Percentiles rank a stretch among this genome's conserved stretches.
Evolutionary conservation across 73 alveolate species (phyloP).

Genomic region (Tetrahymena thermophila): DNA sequence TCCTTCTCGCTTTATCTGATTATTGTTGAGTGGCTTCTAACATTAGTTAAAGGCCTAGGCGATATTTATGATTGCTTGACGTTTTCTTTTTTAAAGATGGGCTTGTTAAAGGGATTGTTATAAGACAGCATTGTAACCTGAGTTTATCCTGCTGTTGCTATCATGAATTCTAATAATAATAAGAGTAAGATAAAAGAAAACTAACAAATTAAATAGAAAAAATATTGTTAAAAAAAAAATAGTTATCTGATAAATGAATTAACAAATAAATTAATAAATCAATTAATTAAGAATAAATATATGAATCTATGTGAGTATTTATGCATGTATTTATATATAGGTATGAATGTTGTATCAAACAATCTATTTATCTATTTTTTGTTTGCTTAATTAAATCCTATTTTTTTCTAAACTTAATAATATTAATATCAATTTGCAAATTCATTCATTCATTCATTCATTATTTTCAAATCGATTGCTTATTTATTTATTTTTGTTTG

Average conservation of each 20-base stretch:
- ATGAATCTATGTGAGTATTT: not conserved
- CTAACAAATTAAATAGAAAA: not conserved
- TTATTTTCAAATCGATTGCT: not conserved
- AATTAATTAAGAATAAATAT: not conserved
- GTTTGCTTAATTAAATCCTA: not conserved
- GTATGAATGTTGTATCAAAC: too few relatives aligned
- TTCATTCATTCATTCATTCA: too few relatives aligned
- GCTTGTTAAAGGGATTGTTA: not conserved
- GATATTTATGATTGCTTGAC: not conserved
- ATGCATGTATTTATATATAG: too few relatives aligned
- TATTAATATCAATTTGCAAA: not conserved
- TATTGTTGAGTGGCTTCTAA: not conserved
- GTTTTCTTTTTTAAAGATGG: not conserved
- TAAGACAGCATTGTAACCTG: not conserved
- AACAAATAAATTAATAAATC: not conserved
- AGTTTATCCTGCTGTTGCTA: not conserved
- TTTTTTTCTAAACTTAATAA: too few relatives aligned
- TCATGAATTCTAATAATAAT: not conserved
- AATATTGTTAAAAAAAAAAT: not conserved
- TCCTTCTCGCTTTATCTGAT: not conserved
- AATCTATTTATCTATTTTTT: not conserved
- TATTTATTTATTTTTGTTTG: not conserved
- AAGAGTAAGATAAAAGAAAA: not conserved
- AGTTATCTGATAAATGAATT: not conserved
- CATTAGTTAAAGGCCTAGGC: not conserved